phyloP scores from a whole-genome alignment of 768 basidiomycete species.

The Hygrophoropsis aurantiaca region DNA sequence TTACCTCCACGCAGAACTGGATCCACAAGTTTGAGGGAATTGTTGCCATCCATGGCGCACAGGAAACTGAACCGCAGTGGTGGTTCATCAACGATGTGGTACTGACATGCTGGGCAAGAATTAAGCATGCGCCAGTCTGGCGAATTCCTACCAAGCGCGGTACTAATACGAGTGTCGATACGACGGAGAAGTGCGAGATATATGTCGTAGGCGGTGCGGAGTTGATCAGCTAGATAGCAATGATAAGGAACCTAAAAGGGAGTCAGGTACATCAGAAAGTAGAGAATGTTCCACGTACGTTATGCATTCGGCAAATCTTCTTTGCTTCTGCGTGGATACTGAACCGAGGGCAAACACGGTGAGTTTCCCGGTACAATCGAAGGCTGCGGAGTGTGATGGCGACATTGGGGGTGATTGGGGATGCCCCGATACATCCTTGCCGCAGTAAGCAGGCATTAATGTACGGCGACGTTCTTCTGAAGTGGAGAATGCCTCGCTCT shows the following conservation, averaged over 20 bases:
- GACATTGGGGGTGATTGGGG: slow-evolving; percentile 7
- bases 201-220: too few relatives aligned
- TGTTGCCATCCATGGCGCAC: too few relatives aligned
- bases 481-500: too few relatives aligned
- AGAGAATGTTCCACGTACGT: slow-evolving; percentile 10
- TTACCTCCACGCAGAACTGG: too few relatives aligned
- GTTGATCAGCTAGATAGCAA: too few relatives aligned
- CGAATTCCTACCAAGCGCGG: slow-evolving; percentile 23
- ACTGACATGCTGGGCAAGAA: slow-evolving; percentile 36
- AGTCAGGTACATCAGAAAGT: slow-evolving; percentile 1
- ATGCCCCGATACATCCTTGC: neutral
- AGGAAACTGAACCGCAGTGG: too few relatives aligned
- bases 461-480: too few relatives aligned
- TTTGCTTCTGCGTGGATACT: slow-evolving; percentile 25
- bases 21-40: too few relatives aligned
- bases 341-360: slow-evolving; percentile 15
- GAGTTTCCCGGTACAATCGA: slow-evolving; percentile 16
- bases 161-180: slow-evolving; percentile 20
- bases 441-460: too few relatives aligned
- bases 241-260: slow-evolving; percentile 24
- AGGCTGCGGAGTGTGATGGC: slow-evolving; percentile 23
- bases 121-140: slow-evolving; percentile 36
- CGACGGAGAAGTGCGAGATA: slow-evolving; percentile 28
- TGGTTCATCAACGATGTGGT: too few relatives aligned
- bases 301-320: slow-evolving; percentile 23